A percentile compares a stretch with the other conserved stretches of the same genome.
Conservation (phyloP, 2,329 filamentous ascomycete genomes). For the Lithohypha guttulata region DNA sequence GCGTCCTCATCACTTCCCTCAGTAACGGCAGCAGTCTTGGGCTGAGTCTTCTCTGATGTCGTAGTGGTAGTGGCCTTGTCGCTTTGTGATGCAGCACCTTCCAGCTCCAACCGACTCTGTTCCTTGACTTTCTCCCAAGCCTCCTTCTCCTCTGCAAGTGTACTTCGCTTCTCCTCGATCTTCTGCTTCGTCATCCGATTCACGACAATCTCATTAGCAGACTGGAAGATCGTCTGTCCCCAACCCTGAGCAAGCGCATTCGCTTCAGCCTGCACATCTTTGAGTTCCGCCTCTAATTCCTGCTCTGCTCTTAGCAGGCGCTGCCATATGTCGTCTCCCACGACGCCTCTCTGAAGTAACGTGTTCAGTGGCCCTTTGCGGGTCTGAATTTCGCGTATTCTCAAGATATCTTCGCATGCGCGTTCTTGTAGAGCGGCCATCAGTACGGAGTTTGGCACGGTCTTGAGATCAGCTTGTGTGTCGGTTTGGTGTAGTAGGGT, state of each 20-base stretch:
- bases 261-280: slow-evolving; percentile 80
- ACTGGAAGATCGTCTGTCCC: slow-evolving; percentile 94
- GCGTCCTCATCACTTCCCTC: slow-evolving; percentile 58
- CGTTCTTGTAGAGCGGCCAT: slow-evolving; percentile 80
- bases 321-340: slow-evolving; percentile 94
- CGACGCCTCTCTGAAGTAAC: slow-evolving; percentile 77
- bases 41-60: background rate
- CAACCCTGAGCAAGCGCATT: slow-evolving; percentile 81
- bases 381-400: slow-evolving; percentile 77
- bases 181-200: slow-evolving; percentile 67
- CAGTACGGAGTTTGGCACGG: slow-evolving; percentile 71
- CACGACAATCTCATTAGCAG: slow-evolving; percentile 87
- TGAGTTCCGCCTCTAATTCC: slow-evolving; percentile 92
- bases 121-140: slow-evolving; percentile 82
- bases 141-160: slow-evolving; percentile 62
- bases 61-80: slow-evolving; percentile 19
- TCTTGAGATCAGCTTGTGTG: slow-evolving; percentile 39
- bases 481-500: slow-evolving; percentile 73
- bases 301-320: slow-evolving; percentile 85
- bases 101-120: slow-evolving; percentile 76
- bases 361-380: slow-evolving; percentile 79
- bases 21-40: slow-evolving; percentile 2
- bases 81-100: slow-evolving; percentile 39
- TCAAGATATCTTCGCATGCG: slow-evolving; percentile 83
- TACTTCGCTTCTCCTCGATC: slow-evolving; percentile 62